A percentile compares a stretch with the other conserved stretches of the same genome.
Evolutionary conservation across 257 asterid species (phyloP).

Genomic region (Cinchona pubescens): DNA sequence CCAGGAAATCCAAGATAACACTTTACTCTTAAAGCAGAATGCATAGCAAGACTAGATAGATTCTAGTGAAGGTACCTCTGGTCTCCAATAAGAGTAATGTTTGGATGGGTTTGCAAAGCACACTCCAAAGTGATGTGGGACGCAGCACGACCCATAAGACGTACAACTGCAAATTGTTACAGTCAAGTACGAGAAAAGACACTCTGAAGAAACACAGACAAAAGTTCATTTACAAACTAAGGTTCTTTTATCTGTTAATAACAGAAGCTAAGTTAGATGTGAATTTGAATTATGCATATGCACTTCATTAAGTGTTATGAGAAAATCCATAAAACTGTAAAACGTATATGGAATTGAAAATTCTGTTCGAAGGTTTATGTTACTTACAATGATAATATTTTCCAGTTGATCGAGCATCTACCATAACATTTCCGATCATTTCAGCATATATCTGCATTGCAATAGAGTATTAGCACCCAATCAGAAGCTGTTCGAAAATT

Average conservation of each 20-base stretch:
- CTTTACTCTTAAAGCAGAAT: not conserved
- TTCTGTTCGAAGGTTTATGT: not conserved
- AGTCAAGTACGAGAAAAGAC: not conserved
- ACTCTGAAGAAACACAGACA: not conserved
- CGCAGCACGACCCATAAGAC: constrained; percentile 99
- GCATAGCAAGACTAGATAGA: not conserved
- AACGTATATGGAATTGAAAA: not conserved
- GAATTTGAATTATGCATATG: not conserved
- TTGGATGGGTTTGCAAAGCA: constrained; percentile 97
- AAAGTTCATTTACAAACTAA: not conserved
- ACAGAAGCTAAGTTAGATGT: not conserved
- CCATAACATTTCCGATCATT: constrained; percentile 86
- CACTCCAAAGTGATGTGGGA: constrained; percentile 98
- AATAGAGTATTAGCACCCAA: constrained; percentile 5
- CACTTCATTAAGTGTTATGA: too few relatives aligned
- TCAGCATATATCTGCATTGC: constrained; percentile 84
- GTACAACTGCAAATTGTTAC: constrained; percentile 60
- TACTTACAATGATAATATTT: constrained; percentile 95
- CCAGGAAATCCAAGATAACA: not conserved
- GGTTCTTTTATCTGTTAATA: not conserved
- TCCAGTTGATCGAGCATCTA: constrained; percentile 99
- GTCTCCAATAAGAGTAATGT: constrained; percentile 91
- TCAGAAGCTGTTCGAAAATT: not conserved
- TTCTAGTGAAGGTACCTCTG: constrained; percentile 68
- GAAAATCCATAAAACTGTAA: not conserved